Evolutionary conservation across 2,329 filamentous ascomycete genomes (phyloP).

Genomic region (Pleomassaria siparia): DNA sequence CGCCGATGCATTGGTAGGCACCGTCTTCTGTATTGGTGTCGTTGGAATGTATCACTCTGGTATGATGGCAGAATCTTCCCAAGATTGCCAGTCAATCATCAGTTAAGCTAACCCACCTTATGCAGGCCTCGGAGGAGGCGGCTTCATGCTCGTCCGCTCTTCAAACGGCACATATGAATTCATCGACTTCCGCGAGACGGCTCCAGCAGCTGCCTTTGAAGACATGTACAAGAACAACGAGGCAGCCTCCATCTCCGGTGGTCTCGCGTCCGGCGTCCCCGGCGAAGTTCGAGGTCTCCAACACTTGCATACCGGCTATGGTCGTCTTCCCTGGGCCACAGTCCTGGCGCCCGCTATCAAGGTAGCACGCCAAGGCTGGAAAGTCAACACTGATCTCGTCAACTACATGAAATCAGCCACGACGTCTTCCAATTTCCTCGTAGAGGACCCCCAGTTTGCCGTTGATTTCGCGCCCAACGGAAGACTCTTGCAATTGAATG

Average conservation of each 20-base stretch:
- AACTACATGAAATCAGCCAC: slow-evolving; percentile 65
- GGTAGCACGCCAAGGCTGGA: slow-evolving; percentile 62
- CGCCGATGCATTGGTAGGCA: slow-evolving; percentile 52
- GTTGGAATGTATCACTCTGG: slow-evolving; percentile 51
- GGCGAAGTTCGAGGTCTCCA: slow-evolving; percentile 78
- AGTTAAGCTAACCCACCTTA: not conserved
- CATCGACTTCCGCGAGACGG: slow-evolving; percentile 87
- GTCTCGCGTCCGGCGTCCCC: slow-evolving; percentile 68
- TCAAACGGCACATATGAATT: slow-evolving; percentile 76
- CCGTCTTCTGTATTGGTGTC: slow-evolving; percentile 51
- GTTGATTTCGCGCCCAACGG: slow-evolving; percentile 87
- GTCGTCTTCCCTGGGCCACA: slow-evolving; percentile 56
- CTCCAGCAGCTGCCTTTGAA: slow-evolving; percentile 76
- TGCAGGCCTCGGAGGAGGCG: slow-evolving; percentile 79
- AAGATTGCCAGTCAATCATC: too few relatives aligned
- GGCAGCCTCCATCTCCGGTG: slow-evolving; percentile 67
- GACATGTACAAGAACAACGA: slow-evolving; percentile 82
- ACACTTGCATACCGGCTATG: slow-evolving; percentile 73
- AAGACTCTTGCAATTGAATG: slow-evolving; percentile 68
- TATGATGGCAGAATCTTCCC: slow-evolving; percentile 14
- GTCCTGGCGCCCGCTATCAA: slow-evolving; percentile 74
- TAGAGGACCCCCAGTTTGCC: slow-evolving; percentile 77
- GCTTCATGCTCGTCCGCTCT: slow-evolving; percentile 80
- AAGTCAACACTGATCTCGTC: slow-evolving; percentile 71
- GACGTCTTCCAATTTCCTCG: slow-evolving; percentile 64